These are phyloP conservation scores for Paecilomyces formosus DNA, from an alignment of 2,329 filamentous ascomycete genomes.

Conservation along the genomic window DNA sequence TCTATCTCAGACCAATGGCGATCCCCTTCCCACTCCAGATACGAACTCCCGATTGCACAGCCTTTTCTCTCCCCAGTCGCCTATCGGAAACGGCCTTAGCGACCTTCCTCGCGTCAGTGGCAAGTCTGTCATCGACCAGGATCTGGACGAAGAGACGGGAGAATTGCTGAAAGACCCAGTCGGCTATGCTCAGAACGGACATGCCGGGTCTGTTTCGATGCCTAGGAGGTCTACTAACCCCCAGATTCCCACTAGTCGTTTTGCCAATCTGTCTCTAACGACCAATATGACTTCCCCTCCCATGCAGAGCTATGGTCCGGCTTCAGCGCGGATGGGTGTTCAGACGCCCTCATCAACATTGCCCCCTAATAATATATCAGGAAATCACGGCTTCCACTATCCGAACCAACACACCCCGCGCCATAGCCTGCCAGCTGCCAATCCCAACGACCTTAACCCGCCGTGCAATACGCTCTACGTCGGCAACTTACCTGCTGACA, in stretches of 20 bases:
- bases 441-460: conserved; percentile 92
- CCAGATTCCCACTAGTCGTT: conserved; percentile 60
- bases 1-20: conserved; percentile 40
- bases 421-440: conserved; percentile 76
- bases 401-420: conserved; percentile 50
- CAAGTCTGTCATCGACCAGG: conserved; percentile 58
- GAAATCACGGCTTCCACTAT: conserved; percentile 49
- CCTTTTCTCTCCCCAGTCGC: conserved; percentile 56
- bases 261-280: conserved; percentile 64
- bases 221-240: conserved; percentile 64
- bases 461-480: conserved; percentile 98
- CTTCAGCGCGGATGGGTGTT: conserved; percentile 39
- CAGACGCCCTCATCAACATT: conserved; percentile 48
- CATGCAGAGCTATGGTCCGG: conserved; percentile 45
- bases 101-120: conserved; percentile 48
- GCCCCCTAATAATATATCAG: conserved; percentile 47
- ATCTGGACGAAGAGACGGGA: conserved; percentile 57
- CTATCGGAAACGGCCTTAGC: conserved; percentile 47
- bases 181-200: conserved; percentile 63
- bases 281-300: conserved; percentile 55
- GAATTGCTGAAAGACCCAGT: conserved; percentile 56
- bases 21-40: conserved; percentile 47
- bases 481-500: conserved; percentile 88
- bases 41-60: conserved; percentile 44
- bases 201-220: conserved; percentile 31